Evolutionary conservation across 2,329 filamentous ascomycete species (phyloP).

Genomic region (Cladosporium sp.): DNA sequence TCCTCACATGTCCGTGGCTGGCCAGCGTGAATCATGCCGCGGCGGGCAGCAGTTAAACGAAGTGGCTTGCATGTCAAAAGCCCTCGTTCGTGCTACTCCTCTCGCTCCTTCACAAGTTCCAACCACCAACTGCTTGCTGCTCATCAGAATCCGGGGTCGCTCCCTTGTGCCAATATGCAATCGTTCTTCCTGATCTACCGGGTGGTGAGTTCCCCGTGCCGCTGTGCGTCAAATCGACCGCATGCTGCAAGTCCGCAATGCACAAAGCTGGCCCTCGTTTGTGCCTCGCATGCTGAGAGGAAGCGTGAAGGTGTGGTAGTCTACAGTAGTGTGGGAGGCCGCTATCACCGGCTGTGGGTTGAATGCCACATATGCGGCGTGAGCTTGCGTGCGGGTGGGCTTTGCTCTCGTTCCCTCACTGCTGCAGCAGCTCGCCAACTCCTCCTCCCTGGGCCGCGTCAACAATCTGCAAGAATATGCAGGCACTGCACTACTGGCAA

Average conservation of each 20-base stretch:
- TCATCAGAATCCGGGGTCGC: too few relatives aligned
- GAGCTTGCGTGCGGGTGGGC: too few relatives aligned
- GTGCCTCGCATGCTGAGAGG: constrained; percentile 1
- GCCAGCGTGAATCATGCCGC: too few relatives aligned
- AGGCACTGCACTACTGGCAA: constrained; percentile 2
- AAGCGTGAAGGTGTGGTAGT: constrained; percentile 5
- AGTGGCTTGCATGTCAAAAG: constrained; percentile 8
- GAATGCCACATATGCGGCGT: too few relatives aligned
- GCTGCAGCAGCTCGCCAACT: too few relatives aligned
- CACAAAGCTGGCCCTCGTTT: constrained; percentile 1
- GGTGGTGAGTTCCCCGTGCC: constrained; percentile 6
- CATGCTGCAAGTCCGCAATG: not conserved
- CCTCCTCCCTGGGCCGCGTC: constrained; percentile 4
- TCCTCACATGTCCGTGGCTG: too few relatives aligned
- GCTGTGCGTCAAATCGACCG: constrained; percentile 2
- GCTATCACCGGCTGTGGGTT: too few relatives aligned
- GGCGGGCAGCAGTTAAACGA: not conserved
- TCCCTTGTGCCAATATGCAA: too few relatives aligned
- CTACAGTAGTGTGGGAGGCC: too few relatives aligned
- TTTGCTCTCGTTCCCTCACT: too few relatives aligned
- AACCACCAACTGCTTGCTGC: too few relatives aligned
- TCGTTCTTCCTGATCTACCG: constrained; percentile 9
- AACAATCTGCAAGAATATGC: constrained; percentile 3
- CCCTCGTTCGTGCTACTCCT: constrained; percentile 4
- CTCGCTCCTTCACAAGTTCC: too few relatives aligned